These are phyloP conservation scores for Euphorbia pulcherrima DNA, from an alignment of 345 rosid species.

Conservation along the genomic window DNA sequence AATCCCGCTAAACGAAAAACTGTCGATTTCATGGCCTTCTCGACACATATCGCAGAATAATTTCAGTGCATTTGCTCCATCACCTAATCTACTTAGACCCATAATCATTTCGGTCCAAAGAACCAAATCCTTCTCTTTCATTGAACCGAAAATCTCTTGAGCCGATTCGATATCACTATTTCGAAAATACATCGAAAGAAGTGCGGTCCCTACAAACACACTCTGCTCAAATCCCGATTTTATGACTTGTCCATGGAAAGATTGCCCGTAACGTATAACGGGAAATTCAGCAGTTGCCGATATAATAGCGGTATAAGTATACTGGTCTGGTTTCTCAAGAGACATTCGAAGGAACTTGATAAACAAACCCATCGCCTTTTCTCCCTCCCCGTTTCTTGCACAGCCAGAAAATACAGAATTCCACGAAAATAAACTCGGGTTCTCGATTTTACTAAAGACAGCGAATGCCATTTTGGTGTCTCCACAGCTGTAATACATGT, in stretches of 20 bases:
- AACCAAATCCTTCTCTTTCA: constrained; percentile 57
- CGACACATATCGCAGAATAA: constrained; percentile 48
- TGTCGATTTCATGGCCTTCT: constrained; percentile 50
- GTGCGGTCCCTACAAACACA: constrained; percentile 58
- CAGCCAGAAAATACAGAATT: constrained; percentile 71
- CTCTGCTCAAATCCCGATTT: constrained; percentile 51
- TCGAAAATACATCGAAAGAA: constrained; percentile 70
- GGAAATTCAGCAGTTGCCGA: constrained; percentile 42
- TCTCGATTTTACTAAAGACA: constrained; percentile 44
- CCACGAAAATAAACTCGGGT: constrained; percentile 69
- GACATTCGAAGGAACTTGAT: constrained; percentile 34
- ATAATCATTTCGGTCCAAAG: constrained; percentile 92
- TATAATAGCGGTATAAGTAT: constrained; percentile 66
- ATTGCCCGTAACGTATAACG: constrained; percentile 43
- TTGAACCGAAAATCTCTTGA: constrained; percentile 37
- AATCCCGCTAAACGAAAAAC: constrained; percentile 69
- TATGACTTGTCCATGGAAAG: constrained; percentile 56
- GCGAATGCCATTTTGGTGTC: constrained; percentile 37
- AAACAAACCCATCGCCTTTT: constrained; percentile 51
- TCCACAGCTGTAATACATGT: constrained; percentile 73
- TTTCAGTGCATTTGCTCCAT: constrained; percentile 48
- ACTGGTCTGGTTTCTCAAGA: constrained; percentile 61
- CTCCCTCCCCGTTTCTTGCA: constrained; percentile 56
- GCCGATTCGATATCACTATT: constrained; percentile 57
- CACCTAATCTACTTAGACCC: constrained; percentile 64